Base-by-base conservation (phyloP, 768 basidiomycete species). In the Amanita brunnescens region DNA sequence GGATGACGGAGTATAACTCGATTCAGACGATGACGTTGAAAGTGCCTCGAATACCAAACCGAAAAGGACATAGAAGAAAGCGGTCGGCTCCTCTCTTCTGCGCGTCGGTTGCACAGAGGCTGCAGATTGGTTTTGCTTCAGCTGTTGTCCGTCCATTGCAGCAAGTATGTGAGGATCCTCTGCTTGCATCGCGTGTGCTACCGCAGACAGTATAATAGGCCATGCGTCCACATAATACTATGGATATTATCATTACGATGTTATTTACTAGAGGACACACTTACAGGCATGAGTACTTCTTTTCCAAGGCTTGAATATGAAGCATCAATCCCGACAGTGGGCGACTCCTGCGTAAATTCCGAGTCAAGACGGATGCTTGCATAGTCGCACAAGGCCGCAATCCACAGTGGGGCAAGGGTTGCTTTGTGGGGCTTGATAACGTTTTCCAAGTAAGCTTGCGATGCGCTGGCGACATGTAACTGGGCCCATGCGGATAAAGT, bases 401-500 rank as follows among this genome's bases (percentile, higher is more conserved):
- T 76, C 95, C 95, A 99, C 49, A 95, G 75, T 0, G 84, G 77
- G 4, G 86, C 84, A 16, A 99, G 74, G 0, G 81, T 75, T 2
- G 75, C 66, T 42, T 84, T 74, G 61, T 97, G 81, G 0, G 94
- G 92, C 54, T 83, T 79, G 40, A 97, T 77, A 1, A 99, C 88
- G 32, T 86, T 78, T 18, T 76, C 69, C 8, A 99, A 75, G 63
- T 96, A 97, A 1, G 64, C 58, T 59, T 93, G 91, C 29, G 79
- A 73, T 0, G 73, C 64, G 48, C 86, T 84, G 2, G 94, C 83
- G 3, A 91, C 78, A 61, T 91, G 81, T 13, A 99, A 73, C 62
- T 95, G 86, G 6, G 94, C 94, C 95, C 95, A 99, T 1, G 94
- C 95, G 1, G 92, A 88, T 33, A 97, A 70, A 1, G 90, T 88